phyloP scores from a whole-genome alignment of 192 early-diverging fungal genomes.

The Polychytrium aggregatum region DNA sequence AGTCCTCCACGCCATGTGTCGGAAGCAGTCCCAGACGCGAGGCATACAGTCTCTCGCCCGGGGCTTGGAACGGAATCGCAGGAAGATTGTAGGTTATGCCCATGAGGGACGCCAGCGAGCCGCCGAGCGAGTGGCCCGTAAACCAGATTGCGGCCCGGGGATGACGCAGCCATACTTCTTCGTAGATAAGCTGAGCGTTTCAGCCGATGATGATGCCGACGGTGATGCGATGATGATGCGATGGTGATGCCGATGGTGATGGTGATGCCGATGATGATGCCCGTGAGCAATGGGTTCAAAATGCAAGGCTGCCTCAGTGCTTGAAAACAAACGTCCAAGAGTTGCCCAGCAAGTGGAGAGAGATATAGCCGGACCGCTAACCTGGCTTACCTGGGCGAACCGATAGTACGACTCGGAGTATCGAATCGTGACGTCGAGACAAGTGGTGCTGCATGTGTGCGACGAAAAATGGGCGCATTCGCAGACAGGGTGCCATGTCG shows the following conservation, averaged over 20 bases:
- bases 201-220: too few species aligned
- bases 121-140: slow-evolving; percentile 60
- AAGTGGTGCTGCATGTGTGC: slow-evolving; percentile 6
- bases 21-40: slow-evolving; percentile 65
- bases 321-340: too few species aligned
- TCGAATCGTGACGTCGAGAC: slow-evolving; percentile 8
- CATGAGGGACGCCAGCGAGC: slow-evolving; percentile 54
- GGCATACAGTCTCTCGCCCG: slow-evolving; percentile 73
- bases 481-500: slow-evolving; percentile 13
- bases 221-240: too few species aligned
- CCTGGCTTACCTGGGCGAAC: slow-evolving; percentile 30
- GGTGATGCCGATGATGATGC: too few species aligned
- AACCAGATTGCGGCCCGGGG: too few species aligned
- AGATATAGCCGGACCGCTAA: too few species aligned
- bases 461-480: slow-evolving; percentile 5
- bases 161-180: too few species aligned
- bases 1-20: slow-evolving; percentile 5
- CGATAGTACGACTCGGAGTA: slow-evolving; percentile 26
- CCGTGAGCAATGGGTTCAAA: too few species aligned
- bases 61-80: slow-evolving; percentile 68
- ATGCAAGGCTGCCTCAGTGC: too few species aligned
- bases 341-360: too few species aligned
- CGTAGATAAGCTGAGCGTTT: too few species aligned
- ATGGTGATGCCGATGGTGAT: too few species aligned
- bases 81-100: slow-evolving; percentile 79